Evolutionary conservation across 1,284 basidiomycete species (phyloP).

Genomic region (Abortiporus biennis): DNA sequence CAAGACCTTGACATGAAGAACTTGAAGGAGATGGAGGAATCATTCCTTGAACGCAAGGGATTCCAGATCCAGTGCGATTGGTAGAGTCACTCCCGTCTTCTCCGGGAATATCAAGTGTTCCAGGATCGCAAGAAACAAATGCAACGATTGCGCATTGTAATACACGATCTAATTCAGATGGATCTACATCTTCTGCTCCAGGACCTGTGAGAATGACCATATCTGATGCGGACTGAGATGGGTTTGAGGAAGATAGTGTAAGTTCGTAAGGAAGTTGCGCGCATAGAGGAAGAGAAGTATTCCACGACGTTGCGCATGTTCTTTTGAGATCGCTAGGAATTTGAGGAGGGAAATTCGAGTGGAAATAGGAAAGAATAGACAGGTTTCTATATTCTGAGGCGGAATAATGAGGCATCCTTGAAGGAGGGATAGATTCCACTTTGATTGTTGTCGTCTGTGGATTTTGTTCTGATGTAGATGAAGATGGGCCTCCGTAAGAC

Average conservation of each 20-base stretch:
- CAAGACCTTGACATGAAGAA: conserved; percentile 66
- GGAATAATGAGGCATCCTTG: conserved; percentile 42
- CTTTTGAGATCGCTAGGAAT: conserved; percentile 26
- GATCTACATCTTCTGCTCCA: conserved; percentile 70
- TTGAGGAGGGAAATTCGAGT: conserved; percentile 44
- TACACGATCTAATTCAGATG: conserved; percentile 59
- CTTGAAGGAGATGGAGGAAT: conserved; percentile 46
- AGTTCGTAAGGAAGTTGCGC: conserved; percentile 67
- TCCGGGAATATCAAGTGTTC: conserved; percentile 24
- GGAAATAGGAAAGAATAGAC: conserved; percentile 78
- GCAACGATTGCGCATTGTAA: conserved; percentile 82
- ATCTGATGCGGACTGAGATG: conserved; percentile 34
- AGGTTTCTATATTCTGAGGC: conserved; percentile 74
- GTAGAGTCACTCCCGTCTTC: background rate
- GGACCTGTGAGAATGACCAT: conserved; percentile 61
- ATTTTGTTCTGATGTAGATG: background rate
- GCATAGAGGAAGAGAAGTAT: conserved; percentile 63
- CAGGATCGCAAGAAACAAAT: conserved; percentile 48
- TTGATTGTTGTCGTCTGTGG: conserved; percentile 4
- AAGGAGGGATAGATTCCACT: conserved; percentile 31
- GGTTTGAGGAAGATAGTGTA: conserved; percentile 29
- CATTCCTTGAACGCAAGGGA: conserved; percentile 55
- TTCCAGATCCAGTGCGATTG: conserved; percentile 6
- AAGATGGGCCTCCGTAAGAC: background rate
- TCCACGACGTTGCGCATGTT: conserved; percentile 62